These are phyloP conservation scores for Xylaria sp. DNA, from an alignment of 2,329 filamentous ascomycete genomes.

Conservation along the genomic window DNA sequence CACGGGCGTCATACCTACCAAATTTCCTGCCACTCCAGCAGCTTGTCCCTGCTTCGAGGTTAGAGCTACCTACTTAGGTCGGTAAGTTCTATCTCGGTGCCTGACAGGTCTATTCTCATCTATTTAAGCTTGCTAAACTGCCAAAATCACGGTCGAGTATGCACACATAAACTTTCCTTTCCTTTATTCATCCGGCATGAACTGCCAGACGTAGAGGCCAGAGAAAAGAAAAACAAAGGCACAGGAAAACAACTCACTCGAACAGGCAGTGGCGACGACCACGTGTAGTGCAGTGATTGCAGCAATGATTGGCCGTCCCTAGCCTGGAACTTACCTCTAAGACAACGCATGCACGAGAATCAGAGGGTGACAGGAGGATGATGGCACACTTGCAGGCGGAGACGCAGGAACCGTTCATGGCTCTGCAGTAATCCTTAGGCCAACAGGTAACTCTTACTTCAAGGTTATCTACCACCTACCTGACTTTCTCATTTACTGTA, in stretches of 20 bases:
- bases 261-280: conserved; percentile 30
- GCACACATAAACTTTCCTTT: conserved; percentile 9
- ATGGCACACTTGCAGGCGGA: conserved; percentile 21
- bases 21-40: conserved; percentile 29
- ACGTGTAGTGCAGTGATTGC: conserved; percentile 42
- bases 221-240: neutral
- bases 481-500: neutral
- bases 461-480: neutral
- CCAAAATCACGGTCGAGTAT: conserved; percentile 14
- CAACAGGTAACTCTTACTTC: neutral
- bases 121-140: neutral
- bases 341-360: conserved; percentile 23
- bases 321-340: conserved; percentile 11
- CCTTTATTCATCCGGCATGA: neutral
- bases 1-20: conserved; percentile 35
- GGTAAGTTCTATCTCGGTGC: neutral
- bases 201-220: neutral
- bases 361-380: neutral
- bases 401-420: conserved; percentile 39
- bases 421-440: conserved; percentile 7
- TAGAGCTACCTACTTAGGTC: conserved; percentile 2
- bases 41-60: conserved; percentile 9
- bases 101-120: neutral
- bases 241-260: conserved; percentile 31
- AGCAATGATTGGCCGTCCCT: conserved; percentile 33